Percentiles rank a stretch among this genome's conserved stretches.
Conservation (phyloP, 176 grass and related monocot species). For the Triticum timopheevii region DNA sequence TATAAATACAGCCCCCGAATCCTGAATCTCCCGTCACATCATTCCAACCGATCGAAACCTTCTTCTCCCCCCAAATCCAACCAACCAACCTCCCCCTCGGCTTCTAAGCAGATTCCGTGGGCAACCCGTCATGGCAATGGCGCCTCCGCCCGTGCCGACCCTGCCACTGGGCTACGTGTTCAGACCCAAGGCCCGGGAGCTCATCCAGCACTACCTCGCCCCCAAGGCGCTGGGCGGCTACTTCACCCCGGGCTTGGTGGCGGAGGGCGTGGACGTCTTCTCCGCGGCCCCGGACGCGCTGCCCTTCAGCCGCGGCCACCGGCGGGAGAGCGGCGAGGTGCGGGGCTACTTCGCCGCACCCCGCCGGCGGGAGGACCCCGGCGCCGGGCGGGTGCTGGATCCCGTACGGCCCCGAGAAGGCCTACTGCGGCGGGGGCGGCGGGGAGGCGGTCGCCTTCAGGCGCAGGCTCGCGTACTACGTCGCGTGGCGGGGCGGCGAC, state of each 20-base stretch:
- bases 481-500: background rate
- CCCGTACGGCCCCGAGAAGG: background rate
- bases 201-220: background rate
- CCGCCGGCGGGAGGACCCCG: background rate
- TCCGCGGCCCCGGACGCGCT: background rate
- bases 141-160: background rate
- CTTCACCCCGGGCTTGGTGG: background rate
- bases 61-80: background rate
- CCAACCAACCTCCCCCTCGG: background rate
- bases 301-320: background rate
- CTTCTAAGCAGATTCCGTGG: background rate
- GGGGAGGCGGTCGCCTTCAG: background rate
- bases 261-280: constrained; percentile 14
- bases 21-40: background rate
- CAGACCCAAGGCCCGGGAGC: constrained; percentile 4
- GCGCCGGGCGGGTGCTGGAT: background rate
- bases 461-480: constrained; percentile 5
- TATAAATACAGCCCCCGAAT: background rate
- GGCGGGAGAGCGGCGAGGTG: background rate
- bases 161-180: background rate
- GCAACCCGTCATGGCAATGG: background rate
- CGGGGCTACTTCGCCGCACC: background rate
- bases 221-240: background rate
- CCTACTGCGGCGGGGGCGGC: background rate
- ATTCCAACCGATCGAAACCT: background rate